Conservation (phyloP, 352 stramenopile species). For the Thalassiosira pacifica region DNA sequence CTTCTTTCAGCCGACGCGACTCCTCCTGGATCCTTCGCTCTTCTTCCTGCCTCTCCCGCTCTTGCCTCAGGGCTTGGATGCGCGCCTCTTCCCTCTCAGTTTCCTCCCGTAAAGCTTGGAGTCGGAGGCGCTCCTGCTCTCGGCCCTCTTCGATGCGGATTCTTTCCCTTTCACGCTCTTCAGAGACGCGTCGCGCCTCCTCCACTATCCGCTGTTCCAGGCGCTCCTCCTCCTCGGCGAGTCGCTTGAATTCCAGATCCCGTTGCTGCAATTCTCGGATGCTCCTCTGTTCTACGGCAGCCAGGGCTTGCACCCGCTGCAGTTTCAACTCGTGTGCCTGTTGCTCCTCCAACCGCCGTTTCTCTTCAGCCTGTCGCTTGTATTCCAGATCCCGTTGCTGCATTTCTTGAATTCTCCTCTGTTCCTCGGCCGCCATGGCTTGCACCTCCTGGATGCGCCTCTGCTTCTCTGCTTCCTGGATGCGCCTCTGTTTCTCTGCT, state of each 20-base stretch:
- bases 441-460: not conserved
- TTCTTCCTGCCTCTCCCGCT: constrained; percentile 23
- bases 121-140: constrained; percentile 15
- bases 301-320: constrained; percentile 15
- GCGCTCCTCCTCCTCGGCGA: not conserved
- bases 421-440: too few species aligned
- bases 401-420: too few species aligned
- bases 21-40: constrained; percentile 27
- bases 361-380: constrained; percentile 18
- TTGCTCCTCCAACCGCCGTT: too few species aligned
- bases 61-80: constrained; percentile 22
- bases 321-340: too few species aligned
- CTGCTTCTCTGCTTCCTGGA: constrained; percentile 25
- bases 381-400: too few species aligned
- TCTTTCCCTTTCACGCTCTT: too few species aligned
- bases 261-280: constrained; percentile 38
- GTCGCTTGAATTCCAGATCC: too few species aligned
- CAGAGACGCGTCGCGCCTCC: constrained; percentile 11
- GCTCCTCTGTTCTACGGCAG: constrained; percentile 30
- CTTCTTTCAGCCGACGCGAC: constrained; percentile 12
- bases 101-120: constrained; percentile 35
- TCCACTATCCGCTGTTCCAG: not conserved
- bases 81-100: constrained; percentile 33
- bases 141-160: too few species aligned
- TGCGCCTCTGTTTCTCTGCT: too few species aligned